These are phyloP conservation scores for Elsinoe necatrix DNA, from an alignment of 2,329 filamentous ascomycete genomes.

Conservation along the genomic window DNA sequence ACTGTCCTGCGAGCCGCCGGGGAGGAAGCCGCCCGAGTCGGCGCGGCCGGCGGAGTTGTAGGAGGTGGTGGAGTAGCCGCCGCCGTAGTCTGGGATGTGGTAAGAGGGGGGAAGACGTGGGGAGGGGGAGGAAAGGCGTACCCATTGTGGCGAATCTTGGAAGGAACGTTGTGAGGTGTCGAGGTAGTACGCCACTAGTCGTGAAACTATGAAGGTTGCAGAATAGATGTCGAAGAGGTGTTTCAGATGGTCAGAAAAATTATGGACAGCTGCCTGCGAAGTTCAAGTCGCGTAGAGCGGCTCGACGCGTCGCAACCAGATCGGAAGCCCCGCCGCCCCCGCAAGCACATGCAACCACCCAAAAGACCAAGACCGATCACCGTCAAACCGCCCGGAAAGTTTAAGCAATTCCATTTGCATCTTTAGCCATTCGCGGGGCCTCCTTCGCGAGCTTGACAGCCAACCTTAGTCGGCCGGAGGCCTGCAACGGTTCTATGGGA, in stretches of 20 bases:
- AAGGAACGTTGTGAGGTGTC: background rate
- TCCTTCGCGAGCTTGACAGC: background rate
- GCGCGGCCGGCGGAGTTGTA: slow-evolving; percentile 48
- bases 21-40: slow-evolving; percentile 53
- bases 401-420: background rate
- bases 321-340: background rate
- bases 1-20: slow-evolving; percentile 34
- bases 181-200: background rate
- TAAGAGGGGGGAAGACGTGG: background rate
- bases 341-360: background rate
- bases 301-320: background rate
- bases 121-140: background rate
- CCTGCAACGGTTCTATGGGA: slow-evolving; percentile 14
- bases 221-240: background rate
- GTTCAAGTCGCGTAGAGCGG: slow-evolving; percentile 13
- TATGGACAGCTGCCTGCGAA: slow-evolving; percentile 10
- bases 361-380: background rate
- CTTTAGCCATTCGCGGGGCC: background rate
- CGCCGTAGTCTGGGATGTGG: slow-evolving; percentile 31
- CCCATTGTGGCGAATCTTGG: background rate
- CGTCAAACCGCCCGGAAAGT: background rate
- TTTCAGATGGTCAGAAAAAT: background rate
- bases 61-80: slow-evolving; percentile 46
- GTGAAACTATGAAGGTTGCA: background rate
- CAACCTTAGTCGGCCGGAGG: background rate